Conservation (phyloP, 176 grass and related monocot species). For the Triticum monococcum region DNA sequence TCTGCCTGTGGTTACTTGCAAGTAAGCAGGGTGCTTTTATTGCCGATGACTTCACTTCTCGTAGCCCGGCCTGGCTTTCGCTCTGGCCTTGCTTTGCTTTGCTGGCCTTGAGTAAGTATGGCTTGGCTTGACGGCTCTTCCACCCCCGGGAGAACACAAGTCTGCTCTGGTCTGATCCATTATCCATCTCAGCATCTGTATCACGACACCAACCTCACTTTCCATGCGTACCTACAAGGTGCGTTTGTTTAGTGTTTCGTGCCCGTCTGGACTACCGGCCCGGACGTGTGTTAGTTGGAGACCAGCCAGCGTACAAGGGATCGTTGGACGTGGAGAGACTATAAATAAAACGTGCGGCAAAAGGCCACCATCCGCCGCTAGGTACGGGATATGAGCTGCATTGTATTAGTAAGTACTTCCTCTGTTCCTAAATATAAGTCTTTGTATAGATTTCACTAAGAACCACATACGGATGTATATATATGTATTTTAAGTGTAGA, state of each 20-base stretch:
- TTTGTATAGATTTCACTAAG: too few relatives aligned
- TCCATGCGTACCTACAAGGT: neutral
- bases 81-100: neutral
- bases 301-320: neutral
- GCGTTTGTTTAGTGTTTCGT: conserved; percentile 25
- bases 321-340: neutral
- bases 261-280: neutral
- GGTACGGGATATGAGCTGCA: neutral
- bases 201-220: neutral
- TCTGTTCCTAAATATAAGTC: too few relatives aligned
- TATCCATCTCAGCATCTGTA: neutral
- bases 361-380: neutral
- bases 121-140: conserved; percentile 42
- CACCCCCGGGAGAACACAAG: neutral
- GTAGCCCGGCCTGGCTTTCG: neutral
- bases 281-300: neutral
- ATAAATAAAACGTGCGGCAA: neutral
- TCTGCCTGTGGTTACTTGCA: conserved; percentile 48
- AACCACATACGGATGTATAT: too few relatives aligned
- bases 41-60: conserved; percentile 25
- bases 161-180: neutral
- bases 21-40: conserved; percentile 29
- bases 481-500: too few relatives aligned
- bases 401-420: neutral
- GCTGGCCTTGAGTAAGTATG: neutral